Percentiles rank a stretch among this genome's conserved stretches.
Evolutionary conservation across 2,329 filamentous ascomycete species (phyloP).

Genomic region (Periglandula ipomoeae): DNA sequence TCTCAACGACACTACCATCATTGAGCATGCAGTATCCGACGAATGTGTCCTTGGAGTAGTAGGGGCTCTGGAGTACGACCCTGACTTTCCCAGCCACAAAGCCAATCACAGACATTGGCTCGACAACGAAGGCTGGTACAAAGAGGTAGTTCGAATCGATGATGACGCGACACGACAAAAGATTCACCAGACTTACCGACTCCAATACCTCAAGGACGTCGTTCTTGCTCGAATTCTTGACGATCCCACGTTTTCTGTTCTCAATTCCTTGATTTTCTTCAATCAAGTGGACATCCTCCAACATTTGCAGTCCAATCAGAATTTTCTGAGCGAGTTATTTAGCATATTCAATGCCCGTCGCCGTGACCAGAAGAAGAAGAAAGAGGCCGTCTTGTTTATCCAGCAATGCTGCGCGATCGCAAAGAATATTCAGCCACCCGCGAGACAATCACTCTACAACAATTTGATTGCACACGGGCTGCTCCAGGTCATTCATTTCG

Average conservation of each 20-base stretch:
- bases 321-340: constrained; percentile 79
- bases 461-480: constrained; percentile 86
- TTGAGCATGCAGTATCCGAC: constrained; percentile 88
- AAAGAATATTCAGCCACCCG: constrained; percentile 83
- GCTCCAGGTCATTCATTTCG: constrained; percentile 83
- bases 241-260: constrained; percentile 92
- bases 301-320: constrained; percentile 74
- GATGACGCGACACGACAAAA: constrained; percentile 74
- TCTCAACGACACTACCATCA: constrained; percentile 88
- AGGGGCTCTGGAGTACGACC: constrained; percentile 93
- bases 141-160: constrained; percentile 90
- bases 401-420: constrained; percentile 92
- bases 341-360: constrained; percentile 66
- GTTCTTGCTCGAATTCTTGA: constrained; percentile 92
- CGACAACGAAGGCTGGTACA: constrained; percentile 79
- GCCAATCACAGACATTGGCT: constrained; percentile 95
- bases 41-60: constrained; percentile 85
- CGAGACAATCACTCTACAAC: constrained; percentile 72
- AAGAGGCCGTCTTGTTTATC: constrained; percentile 91
- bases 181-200: constrained; percentile 90
- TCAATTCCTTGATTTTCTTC: constrained; percentile 98
- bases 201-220: constrained; percentile 98
- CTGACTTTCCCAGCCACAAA: constrained; percentile 95
- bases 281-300: constrained; percentile 97
- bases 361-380: constrained; percentile 63